Base-by-base conservation (phyloP, 768 basidiomycete species). In the Sistotremastrum suecicum region DNA sequence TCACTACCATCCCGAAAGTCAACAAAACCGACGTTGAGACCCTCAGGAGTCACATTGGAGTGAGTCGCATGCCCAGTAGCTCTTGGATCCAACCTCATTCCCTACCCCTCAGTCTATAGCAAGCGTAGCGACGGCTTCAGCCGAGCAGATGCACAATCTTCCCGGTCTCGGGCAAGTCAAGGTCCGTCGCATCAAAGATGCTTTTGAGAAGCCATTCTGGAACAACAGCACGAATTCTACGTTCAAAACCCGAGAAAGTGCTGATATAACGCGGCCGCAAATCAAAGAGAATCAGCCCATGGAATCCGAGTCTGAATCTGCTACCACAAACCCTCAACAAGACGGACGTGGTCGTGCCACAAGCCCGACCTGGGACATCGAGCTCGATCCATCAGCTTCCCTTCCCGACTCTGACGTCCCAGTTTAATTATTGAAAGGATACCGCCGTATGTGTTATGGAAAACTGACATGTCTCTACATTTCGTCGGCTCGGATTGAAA, bases 21-120 rank as follows among this genome's bases (percentile, higher is more conserved):
- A 98, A 98, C 64, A 95, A 94, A 69, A 98, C 94, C 3, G 95
- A 99, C 55, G 89, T 92, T 1, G 80, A 88, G 63, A 98, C 94
- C 3, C 67, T 99, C 37, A 76, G 86, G 20, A 81, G 82, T 2
- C 83, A 88, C n/a, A 81, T 92, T 53, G 92, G 91, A 34, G 94
- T 97, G 65, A 47, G 81, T 69, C 32, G 3, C n/a, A 12, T 34
- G 29, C 30, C 30, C 12, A 20, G n/a, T 40, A 34, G 8, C 35
- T 8, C 28, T 30, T 34, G 3, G 30, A n/a, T 39, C 50, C 35
- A 7, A 10, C 7, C 34, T 46, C 2, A 7, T 37, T 39, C 50
- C n/a, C 41, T 46, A 3, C 9, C 2, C 20, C 20, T 7, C 55
- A 97, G 92, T 91, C 85, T 55, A 89, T 98, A 56, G 75, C 83